Base-by-base conservation (phyloP, 2,329 filamentous ascomycete genomes). In the Penicillium vulpinum region DNA sequence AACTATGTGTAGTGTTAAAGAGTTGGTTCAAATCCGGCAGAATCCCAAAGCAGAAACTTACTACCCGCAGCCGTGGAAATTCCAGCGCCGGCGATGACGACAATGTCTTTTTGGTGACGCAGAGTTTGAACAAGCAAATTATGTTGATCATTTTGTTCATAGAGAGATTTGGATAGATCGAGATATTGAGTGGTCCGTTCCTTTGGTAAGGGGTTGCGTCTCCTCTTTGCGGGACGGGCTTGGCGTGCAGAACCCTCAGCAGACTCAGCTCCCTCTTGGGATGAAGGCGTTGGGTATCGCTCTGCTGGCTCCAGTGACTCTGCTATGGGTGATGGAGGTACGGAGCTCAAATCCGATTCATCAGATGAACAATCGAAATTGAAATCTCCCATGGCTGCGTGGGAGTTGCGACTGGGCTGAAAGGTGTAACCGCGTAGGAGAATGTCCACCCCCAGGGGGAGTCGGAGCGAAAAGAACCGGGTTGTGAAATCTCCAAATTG, bases 31-130 rank as follows among this genome's bases (percentile, higher is more conserved):
- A 31, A 49, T 29, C 41, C 50, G 49, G 53, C 53, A 59, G 48
- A 63, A 54, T 59, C 58, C 49, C 36, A 45, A 48, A 62, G 53
- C 58, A 65, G 69, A 60, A 66, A 85, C 88, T 71, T 82, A 90
- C 87, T 95, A 61, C 94, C 94, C 65, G 94, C 93, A 52, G 93
- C 93, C 50, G 97, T 94, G 38, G 94, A 97, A 68, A 99, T 99
- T 60, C 94, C 94, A 62, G 94, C 94, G 57, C 94, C 94, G 45
- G 93, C 94, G 73, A 99, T 90, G 50, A 97, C 91, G 33, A 99
- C 91, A 71, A 99, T 96, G 79, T 96, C 97, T 78, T 92, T 90
- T 80, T 94, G 94, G 70, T 90, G 92, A 68, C 89, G 88, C 54
- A 99, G 76, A 24, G 87, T 88, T 41, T 87, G 84, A 43, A 92